Evolutionary conservation across 164 flowering plant species (phyloP).

Genomic region (Cinnamomum chago): DNA sequence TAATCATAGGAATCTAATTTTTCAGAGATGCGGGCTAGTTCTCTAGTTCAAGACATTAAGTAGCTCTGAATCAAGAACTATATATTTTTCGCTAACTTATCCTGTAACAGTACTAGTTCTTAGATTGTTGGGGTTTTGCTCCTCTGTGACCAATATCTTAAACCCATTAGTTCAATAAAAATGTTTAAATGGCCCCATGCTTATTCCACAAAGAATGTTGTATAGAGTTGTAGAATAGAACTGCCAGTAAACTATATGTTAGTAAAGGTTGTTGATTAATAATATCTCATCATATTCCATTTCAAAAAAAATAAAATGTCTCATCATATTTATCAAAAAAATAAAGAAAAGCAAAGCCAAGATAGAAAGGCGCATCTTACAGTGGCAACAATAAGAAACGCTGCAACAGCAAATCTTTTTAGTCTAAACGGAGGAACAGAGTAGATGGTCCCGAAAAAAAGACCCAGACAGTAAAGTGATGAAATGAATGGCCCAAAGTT

Average conservation of each 20-base stretch:
- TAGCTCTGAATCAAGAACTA: neutral
- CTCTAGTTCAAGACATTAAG: too few species aligned
- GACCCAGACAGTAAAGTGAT: slow-evolving; percentile 84
- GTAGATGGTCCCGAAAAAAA: slow-evolving; percentile 91
- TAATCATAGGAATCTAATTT: too few species aligned
- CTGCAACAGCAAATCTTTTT: slow-evolving; percentile 90
- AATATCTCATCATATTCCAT: too few species aligned
- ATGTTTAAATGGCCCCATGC: neutral
- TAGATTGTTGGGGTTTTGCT: too few species aligned
- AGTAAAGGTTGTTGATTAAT: neutral
- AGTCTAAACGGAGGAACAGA: slow-evolving; percentile 96
- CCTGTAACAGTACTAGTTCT: too few species aligned
- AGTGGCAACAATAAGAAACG: slow-evolving; percentile 98
- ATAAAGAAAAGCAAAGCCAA: neutral
- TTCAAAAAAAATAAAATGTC: too few species aligned
- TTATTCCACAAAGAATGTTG: neutral
- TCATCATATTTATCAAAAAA: neutral
- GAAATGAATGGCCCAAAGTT: slow-evolving; percentile 92
- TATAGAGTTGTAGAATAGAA: neutral
- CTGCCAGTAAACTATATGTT: neutral
- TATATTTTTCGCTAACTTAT: neutral
- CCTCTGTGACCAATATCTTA: neutral
- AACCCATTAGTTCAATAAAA: neutral
- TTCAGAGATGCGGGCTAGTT: too few species aligned
- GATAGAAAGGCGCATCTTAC: slow-evolving; percentile 33